Evolutionary conservation across 108 stramenopile species (phyloP), one percentile per base, ranked within the genome.

Genomic region (Skeletonema tropicum): DNA sequence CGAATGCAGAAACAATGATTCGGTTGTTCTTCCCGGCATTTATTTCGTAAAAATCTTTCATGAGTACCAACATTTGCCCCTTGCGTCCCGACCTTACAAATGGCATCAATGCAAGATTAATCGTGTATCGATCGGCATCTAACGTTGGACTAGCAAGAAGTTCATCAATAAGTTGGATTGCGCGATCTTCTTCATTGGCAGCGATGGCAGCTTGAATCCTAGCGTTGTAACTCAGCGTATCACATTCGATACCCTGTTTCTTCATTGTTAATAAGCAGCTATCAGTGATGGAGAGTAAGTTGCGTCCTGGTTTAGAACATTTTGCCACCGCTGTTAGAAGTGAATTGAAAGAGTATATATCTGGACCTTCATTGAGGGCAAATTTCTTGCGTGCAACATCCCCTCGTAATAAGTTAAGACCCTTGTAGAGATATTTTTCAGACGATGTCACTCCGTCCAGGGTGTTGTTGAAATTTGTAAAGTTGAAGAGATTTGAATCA

Each of bases 161-260:
- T 46, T 83, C 30, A 55, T 90, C 75, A 25, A 83, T 76, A 12
- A 88, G 76, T 58, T 64, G 31, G 12, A 86, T 58, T 3, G 82
- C 84, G 14, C 80, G 71, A 13, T 46, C 39, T 61, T 84, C 79
- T 33, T 48, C 64, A 15, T 58, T 42, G 17, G 73, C 63, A 9
- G 33, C 49, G 21, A 82, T 38, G 12, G 61, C 63, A 6, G 75
- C 81, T 64, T 73, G 64, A 11, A 93, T 66, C 15, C 78, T 85
- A 10, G 93, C 78, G 84, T 94, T 94, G 85, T 90, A 92, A 0
- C 89, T 78, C 42, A 82, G 64, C 45, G 80, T 73, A 58, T 91
- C 82, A 31, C 71, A 73, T 61, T 80, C 57, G 42, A 89, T 55
- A 21, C 73, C 76, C 23, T 73, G 67, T 36, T 76, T 52, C 14